These are phyloP conservation scores for Akanthomyces dipterigenus DNA, from an alignment of 2,329 filamentous ascomycete genomes.

Conservation along the genomic window DNA sequence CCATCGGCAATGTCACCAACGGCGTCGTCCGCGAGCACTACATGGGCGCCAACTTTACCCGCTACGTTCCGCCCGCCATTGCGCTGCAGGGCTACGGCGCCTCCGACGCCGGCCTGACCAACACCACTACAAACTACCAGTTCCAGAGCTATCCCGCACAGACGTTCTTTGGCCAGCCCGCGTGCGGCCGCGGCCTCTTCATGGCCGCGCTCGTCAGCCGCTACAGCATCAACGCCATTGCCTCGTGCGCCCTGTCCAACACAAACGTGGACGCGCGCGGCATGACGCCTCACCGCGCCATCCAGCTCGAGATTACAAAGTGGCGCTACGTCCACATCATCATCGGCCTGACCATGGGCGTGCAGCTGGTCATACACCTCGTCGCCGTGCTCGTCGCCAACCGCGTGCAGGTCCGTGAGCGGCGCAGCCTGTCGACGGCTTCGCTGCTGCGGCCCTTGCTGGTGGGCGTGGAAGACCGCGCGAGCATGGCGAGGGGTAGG, in stretches of 20 bases:
- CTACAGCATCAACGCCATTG: constrained; percentile 31
- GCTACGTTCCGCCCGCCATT: constrained; percentile 30
- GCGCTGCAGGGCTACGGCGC: constrained; percentile 33
- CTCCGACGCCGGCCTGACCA: constrained; percentile 17
- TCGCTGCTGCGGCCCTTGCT: constrained; percentile 17
- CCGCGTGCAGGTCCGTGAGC: constrained; percentile 22
- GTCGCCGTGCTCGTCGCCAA: constrained; percentile 19
- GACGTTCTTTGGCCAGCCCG: constrained; percentile 28
- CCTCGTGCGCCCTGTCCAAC: constrained; percentile 26
- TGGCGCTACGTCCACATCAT: constrained; percentile 28
- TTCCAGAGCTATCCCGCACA: constrained; percentile 37
- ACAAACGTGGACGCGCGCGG: constrained; percentile 20
- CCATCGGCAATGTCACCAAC: constrained; percentile 25
- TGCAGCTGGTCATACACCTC: constrained; percentile 25
- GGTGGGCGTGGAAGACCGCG: constrained; percentile 13
- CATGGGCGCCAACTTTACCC: constrained; percentile 28
- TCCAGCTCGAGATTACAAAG: constrained; percentile 24
- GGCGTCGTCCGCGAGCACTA: constrained; percentile 29
- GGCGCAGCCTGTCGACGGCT: constrained; percentile 18
- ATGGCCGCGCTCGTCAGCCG: constrained; percentile 32
- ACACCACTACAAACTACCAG: constrained; percentile 20
- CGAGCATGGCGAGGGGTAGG: constrained; percentile 15
- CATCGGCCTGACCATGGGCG: constrained; percentile 23
- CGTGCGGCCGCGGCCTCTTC: constrained; percentile 21
- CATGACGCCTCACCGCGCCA: constrained; percentile 20